Conservation (phyloP, 2,329 filamentous ascomycete species). For the Cordyceps tenuipes region DNA sequence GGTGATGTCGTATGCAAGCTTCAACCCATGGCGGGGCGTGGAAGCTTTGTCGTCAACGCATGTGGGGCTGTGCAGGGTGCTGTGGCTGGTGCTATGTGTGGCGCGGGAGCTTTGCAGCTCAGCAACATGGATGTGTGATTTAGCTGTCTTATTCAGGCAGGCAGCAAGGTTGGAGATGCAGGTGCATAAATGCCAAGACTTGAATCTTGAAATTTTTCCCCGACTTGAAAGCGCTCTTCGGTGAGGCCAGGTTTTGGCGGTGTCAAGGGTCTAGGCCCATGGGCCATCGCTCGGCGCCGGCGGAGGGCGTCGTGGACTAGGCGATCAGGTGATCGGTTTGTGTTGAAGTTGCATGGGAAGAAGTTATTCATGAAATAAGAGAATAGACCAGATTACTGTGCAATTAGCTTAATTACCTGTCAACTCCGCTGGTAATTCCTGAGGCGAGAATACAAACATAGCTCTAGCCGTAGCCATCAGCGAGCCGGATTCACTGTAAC, state of each 20-base stretch:
- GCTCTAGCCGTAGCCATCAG: neutral
- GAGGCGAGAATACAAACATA: too few species aligned
- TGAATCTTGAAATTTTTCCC: neutral
- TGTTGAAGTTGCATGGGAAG: neutral
- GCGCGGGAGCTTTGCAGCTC: neutral
- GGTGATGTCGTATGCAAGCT: constrained; percentile 11
- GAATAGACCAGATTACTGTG: too few species aligned
- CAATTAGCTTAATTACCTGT: too few species aligned
- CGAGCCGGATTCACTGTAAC: neutral
- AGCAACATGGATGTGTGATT: neutral
- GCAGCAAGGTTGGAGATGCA: neutral
- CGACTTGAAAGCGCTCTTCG: neutral
- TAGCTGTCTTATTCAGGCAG: neutral
- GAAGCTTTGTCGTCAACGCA: constrained; percentile 5
- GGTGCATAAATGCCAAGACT: neutral
- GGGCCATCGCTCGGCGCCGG: neutral
- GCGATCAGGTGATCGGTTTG: constrained; percentile 11
- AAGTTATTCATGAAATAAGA: too few species aligned
- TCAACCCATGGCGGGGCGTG: constrained; percentile 8
- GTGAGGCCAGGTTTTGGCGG: neutral
- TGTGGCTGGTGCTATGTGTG: neutral
- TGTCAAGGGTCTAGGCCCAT: neutral
- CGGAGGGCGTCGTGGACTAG: neutral
- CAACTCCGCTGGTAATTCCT: too few species aligned
- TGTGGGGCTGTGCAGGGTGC: neutral